Evolutionary conservation across 148 eudicot species (phyloP), one percentile per base, ranked within the genome.

Genomic region (Oxyria digyna): DNA sequence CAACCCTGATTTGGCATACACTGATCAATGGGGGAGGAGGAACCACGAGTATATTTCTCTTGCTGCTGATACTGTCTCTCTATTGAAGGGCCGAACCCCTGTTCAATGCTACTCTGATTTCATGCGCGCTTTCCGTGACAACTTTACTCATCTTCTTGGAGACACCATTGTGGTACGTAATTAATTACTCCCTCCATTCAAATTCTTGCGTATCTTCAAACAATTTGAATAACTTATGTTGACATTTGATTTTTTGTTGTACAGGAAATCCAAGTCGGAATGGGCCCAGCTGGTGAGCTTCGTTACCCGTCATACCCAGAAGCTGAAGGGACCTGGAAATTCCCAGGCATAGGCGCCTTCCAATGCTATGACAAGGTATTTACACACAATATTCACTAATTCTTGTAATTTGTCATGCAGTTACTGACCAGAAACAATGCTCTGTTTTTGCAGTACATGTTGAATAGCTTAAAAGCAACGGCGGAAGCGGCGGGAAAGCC

Each of bases 241-340:
- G 7, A 29, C 27, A 27, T 27, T 21, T 27, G 8, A 13, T 29
- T 1, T 59, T 4, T 27, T 10, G n/a, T n/a, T n/a, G n/a, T n/a
- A n/a, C 69, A 94, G 98, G 98, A 94, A 86, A 90, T 94, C 45
- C 98, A 94, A 86, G 97, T 94, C 69, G 98, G 98, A 45, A 94
- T 94, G 98, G 98, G 98, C 64, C 98, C 98, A 20, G 98, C 97
- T n/a, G 98, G 98, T 26, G 98, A 94, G 80, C 97, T 94, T 32
- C 92, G 98, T 5, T 94, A 94, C 77, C 98, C 98, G 17, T 94
- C 98, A 17, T 94, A 94, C 70, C 98, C 98, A 2, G 97, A 94
- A 78, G 82, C 78, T 70, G 84, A 94, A 49, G 98, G 98, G 66
- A 84, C 81, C 27, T 94, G 98, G 98, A 94, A 74, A 71, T 94